Base-by-base conservation (phyloP, 257 asterid genomes). In the Solanum pinnatisectum region DNA sequence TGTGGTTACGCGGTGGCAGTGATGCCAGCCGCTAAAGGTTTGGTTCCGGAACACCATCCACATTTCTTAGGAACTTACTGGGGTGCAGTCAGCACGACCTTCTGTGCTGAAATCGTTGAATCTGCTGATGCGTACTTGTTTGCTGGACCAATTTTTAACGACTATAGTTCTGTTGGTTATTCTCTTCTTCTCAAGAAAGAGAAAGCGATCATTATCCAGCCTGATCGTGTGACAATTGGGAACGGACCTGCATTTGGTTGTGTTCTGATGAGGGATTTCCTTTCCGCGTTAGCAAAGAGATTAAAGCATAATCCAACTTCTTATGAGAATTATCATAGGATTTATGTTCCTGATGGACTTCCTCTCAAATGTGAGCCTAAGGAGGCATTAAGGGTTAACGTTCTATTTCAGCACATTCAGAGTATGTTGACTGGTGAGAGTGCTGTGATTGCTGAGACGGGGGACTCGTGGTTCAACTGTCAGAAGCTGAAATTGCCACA, bases 391-490 rank as follows among this genome's bases (percentile, higher is more conserved):
- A 93, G 96, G 91, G 98, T 96, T 16, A 95, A 96, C 89, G 90
- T 95, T 84, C 90, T 94, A 88, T 96, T 95, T 88, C 90, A 91
- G 87, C 95, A 95, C 87, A 93, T 96, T 84, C 98, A 95, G 91
- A 92, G 90, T 87, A 93, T 96, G 94, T 35, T 94, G 86, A 89
- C 96, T 0, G 91, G 91, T 9, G 96, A 94, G 40, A 91, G 92
- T 5, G 96, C 96, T 25, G 96, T 96, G 23, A 95, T 96, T 88
- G 95, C 98, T 35, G 98, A 96, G 90, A 94, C 96, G 1, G 98
- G 98, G 12, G 98, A 96, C 89, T 96, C 98, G 0, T 96, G 98
- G 98, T 96, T 96, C 86, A 95, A 96, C 78, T 96, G 98, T 88
- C 98, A 91, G 91, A 96, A 95, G 91, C 90, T 96, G 71, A 93